Percentiles rank a stretch among this genome's conserved stretches.
These are phyloP conservation scores for Aspergillus sp. DNA, from an alignment of 2,329 filamentous ascomycete genomes.

Conservation along the genomic window DNA sequence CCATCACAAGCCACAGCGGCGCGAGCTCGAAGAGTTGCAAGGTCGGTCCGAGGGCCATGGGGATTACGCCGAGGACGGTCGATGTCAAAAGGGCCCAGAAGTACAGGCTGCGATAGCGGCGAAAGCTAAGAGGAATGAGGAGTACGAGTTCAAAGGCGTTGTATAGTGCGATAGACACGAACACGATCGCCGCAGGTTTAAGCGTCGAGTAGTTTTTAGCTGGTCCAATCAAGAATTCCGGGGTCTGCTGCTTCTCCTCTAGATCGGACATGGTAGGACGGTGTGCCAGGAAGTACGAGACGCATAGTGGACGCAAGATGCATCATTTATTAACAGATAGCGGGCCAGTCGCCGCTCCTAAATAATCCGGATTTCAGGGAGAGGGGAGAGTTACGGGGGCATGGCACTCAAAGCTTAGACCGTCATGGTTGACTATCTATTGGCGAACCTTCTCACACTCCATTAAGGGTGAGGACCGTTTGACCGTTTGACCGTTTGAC, in stretches of 20 bases:
- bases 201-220: slow-evolving; percentile 9
- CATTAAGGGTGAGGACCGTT: too few relatives aligned
- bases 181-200: slow-evolving; percentile 22
- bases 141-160: slow-evolving; percentile 40
- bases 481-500: too few relatives aligned
- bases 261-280: background rate
- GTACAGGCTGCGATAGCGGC: slow-evolving; percentile 29
- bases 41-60: slow-evolving; percentile 31
- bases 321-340: too few relatives aligned
- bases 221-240: background rate
- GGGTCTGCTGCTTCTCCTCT: background rate
- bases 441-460: too few relatives aligned
- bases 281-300: background rate
- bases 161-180: slow-evolving; percentile 33
- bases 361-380: too few relatives aligned
- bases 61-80: slow-evolving; percentile 26
- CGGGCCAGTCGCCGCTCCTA: too few relatives aligned
- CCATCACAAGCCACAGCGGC: slow-evolving; percentile 26
- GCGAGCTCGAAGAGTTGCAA: slow-evolving; percentile 29
- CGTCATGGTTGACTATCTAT: too few relatives aligned
- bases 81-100: slow-evolving; percentile 34
- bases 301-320: background rate
- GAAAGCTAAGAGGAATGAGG: slow-evolving; percentile 29
- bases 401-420: too few relatives aligned
- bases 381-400: too few relatives aligned